Conservation (phyloP, 2,329 filamentous ascomycete species). For the Ilyonectria sp. region DNA sequence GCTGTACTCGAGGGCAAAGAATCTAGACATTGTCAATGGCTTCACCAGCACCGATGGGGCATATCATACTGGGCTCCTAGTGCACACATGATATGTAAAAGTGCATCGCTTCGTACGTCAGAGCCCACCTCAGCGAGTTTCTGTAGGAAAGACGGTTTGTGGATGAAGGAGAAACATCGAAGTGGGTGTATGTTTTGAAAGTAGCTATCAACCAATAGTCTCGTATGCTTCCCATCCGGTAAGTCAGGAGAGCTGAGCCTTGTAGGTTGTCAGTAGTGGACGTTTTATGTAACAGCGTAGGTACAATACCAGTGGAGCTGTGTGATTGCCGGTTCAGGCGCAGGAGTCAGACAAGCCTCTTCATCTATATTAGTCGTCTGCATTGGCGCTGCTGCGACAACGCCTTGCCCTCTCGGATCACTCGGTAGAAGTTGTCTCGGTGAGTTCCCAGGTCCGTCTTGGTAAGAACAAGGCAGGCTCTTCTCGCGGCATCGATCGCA, state of each 20-base stretch:
- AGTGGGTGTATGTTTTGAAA: conserved; percentile 46
- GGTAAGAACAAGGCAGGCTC: conserved; percentile 16
- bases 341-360: neutral
- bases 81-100: conserved; percentile 42
- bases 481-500: conserved; percentile 23
- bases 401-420: neutral
- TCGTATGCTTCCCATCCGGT: conserved; percentile 29
- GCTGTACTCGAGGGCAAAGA: conserved; percentile 34
- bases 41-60: neutral
- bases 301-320: conserved; percentile 13
- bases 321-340: neutral
- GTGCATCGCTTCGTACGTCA: conserved; percentile 33
- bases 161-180: conserved; percentile 45
- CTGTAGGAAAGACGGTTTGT: conserved; percentile 44
- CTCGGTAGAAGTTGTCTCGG: neutral
- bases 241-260: conserved; percentile 28
- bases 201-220: conserved; percentile 38
- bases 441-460: neutral
- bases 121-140: conserved; percentile 35
- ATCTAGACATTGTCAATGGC: conserved; percentile 15
- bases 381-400: neutral
- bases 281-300: neutral
- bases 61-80: conserved; percentile 39
- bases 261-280: neutral
- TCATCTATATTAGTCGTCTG: neutral